Base-by-base conservation (phyloP, 768 basidiomycete genomes). In the Boletales sp. region DNA sequence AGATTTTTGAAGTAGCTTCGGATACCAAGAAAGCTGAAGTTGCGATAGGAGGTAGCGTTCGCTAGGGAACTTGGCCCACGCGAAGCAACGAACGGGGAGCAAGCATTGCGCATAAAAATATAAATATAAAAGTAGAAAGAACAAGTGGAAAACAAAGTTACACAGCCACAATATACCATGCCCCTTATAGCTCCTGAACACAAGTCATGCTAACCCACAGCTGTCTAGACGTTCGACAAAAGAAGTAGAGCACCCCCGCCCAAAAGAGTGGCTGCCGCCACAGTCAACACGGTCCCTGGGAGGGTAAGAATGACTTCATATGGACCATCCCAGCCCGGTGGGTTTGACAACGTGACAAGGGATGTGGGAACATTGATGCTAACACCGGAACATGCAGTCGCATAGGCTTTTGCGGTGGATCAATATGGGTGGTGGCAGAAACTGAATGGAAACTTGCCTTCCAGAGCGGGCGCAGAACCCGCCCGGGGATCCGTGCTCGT, bases 311-410 rank as follows among this genome's bases (percentile, higher is more conserved):
- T 62, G 10, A 72, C 67, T 13, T 71, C 77, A 48, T 72, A 70
- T 5, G 81, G 81, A 0, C 87, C 86, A 55, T 86, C 75, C 87
- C 85, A 88, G 53, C 55, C 65, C 0, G 67, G 40, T 2, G 84
- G 79, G 15, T 81, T 60, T 1, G 59, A 47, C 34, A 89, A 70
- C 2, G 72, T 65, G 18, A 73, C 70, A 36, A 72, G 59, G 12
- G 68, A 64, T 5, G 72, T 47, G 10, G 71, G 52, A 39, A 84
- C 54, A 14, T 71, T 72, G 18, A 70, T 41, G 29, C 78, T 76
- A 40, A 62, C 61, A 0, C 58, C 55, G 21, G 49, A 48, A 62
- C 86, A 87, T 1, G 74, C 72, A 9, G 72, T 52, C 4, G 72
- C 68, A 57, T 86, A 89, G n/a, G 75, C 86, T 86, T 58, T 18